phyloP scores from a whole-genome alignment of 495 filamentous ascomycete species.

The Aspergillus ostianus region DNA sequence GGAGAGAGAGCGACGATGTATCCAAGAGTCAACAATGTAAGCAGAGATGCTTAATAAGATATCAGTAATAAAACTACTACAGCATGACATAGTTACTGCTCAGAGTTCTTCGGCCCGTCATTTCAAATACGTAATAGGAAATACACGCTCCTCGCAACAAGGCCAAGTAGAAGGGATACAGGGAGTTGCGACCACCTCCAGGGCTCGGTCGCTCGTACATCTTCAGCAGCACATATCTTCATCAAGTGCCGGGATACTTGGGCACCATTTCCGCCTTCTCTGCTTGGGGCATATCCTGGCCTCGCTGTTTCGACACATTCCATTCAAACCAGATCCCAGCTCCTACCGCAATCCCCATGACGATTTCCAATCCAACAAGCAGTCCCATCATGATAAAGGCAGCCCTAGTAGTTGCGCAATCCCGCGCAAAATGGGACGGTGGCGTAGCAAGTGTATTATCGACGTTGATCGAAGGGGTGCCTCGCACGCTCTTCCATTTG shows the following conservation, averaged over 20 bases:
- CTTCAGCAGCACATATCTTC: background rate
- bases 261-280: conserved; percentile 34
- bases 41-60: no score
- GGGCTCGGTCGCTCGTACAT: background rate
- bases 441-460: conserved; percentile 13
- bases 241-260: conserved; percentile 22
- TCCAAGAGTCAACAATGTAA: no score
- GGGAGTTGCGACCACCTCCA: background rate
- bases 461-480: background rate
- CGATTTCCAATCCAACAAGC: conserved; percentile 42
- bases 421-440: conserved; percentile 41
- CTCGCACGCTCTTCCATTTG: conserved; percentile 38
- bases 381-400: conserved; percentile 42
- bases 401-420: conserved; percentile 41
- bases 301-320: conserved; percentile 35
- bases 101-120: background rate
- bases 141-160: background rate
- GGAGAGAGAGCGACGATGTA: no score
- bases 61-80: no score
- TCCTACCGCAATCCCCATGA: conserved; percentile 40
- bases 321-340: conserved; percentile 41
- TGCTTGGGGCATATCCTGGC: conserved; percentile 23
- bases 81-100: no score
- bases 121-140: background rate
- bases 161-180: background rate